Conservation (phyloP, 31 red algal species). For the Bonnemaisonia californica region DNA sequence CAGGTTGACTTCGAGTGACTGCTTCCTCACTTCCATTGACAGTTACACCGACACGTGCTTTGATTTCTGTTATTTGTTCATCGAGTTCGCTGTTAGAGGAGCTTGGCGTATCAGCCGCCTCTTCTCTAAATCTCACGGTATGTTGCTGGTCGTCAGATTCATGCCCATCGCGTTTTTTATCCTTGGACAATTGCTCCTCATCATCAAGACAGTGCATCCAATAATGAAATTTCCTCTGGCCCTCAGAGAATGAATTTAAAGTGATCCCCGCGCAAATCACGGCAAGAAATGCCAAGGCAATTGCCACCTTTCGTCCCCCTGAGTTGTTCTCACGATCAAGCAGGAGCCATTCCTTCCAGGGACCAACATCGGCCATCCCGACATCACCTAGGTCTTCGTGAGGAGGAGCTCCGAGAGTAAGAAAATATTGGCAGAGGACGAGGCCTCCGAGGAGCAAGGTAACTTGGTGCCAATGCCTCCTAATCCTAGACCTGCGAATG, state of each 20-base stretch:
- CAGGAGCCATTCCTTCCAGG: conserved; percentile 37
- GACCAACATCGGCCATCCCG: neutral
- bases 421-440: conserved; percentile 40
- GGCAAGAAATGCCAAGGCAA: conserved; percentile 58
- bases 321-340: conserved; percentile 36
- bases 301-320: conserved; percentile 13
- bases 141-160: neutral
- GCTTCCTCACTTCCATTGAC: neutral
- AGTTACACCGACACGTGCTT: neutral
- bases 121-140: neutral
- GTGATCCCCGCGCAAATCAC: conserved; percentile 57
- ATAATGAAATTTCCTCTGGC: neutral
- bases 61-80: neutral
- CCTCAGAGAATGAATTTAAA: conserved; percentile 38
- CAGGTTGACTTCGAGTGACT: neutral
- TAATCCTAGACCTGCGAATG: conserved; percentile 6
- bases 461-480: conserved; percentile 25
- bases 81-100: neutral
- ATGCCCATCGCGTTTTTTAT: neutral
- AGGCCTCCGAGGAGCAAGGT: conserved; percentile 32
- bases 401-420: conserved; percentile 47
- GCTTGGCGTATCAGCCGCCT: neutral
- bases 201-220: conserved; percentile 1
- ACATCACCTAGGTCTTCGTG: neutral
- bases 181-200: neutral